Percentiles rank a stretch among this genome's conserved stretches.
These are phyloP conservation scores for Akanthomyces uredinophilus DNA, from an alignment of 2,329 filamentous ascomycete species.

Conservation along the genomic window DNA sequence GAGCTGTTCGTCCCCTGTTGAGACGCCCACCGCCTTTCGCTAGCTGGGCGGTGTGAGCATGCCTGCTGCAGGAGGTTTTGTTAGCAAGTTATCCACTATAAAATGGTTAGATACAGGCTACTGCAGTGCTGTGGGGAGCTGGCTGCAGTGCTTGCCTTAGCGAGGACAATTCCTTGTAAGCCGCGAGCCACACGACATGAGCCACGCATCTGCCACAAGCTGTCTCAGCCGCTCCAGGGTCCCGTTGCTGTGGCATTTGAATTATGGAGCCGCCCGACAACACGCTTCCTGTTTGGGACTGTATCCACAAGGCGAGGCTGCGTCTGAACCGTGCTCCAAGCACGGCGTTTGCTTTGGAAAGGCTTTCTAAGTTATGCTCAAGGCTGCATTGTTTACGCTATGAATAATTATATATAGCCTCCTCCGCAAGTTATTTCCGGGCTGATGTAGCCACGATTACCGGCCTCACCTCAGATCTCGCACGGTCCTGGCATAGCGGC, in stretches of 20 bases:
- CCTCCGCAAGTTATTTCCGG: no score
- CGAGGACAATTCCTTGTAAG: not conserved
- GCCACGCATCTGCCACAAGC: not conserved
- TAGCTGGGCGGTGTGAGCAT: constrained; percentile 3
- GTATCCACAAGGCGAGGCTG: not conserved
- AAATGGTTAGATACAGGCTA: not conserved
- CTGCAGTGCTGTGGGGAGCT: not conserved
- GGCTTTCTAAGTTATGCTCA: no score
- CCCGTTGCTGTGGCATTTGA: constrained; percentile 8
- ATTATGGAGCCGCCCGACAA: not conserved
- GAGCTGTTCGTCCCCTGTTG: no score
- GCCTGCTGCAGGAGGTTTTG: not conserved
- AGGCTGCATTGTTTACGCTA: no score
- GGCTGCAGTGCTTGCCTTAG: constrained; percentile 7
- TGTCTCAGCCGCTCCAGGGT: not conserved
- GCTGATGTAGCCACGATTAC: no score
- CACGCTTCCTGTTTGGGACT: not conserved
- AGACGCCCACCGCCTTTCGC: not conserved
- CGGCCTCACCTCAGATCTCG: no score
- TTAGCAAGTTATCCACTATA: not conserved
- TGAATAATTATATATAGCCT: no score
- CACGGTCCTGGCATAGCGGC: no score
- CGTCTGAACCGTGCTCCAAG: no score
- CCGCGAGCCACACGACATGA: no score
- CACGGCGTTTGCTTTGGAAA: no score